Conservation (phyloP, 208 protist genomes). For the Acanthamoeba lenticulata region DNA sequence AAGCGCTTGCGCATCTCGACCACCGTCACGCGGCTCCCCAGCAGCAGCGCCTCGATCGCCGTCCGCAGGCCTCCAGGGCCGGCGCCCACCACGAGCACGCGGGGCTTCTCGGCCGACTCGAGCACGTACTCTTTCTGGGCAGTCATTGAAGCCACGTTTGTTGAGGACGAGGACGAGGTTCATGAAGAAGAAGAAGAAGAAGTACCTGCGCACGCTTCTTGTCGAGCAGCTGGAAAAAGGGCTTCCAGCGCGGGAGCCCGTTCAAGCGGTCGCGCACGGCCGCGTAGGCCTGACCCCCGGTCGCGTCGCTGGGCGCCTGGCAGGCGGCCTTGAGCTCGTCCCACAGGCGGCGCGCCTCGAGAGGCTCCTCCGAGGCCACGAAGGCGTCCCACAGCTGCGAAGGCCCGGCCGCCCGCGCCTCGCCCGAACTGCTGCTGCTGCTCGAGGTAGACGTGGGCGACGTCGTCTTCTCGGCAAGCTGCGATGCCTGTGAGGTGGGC, state of each 20-base stretch:
- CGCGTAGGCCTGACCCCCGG: neutral
- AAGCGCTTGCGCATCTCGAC: conserved; percentile 52
- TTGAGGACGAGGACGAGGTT: neutral
- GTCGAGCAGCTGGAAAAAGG: conserved; percentile 44
- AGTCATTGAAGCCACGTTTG: no score
- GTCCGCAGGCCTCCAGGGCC: conserved; percentile 57
- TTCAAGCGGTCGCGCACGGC: neutral
- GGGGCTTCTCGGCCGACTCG: neutral
- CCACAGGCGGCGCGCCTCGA: conserved; percentile 34
- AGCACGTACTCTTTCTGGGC: conserved; percentile 9
- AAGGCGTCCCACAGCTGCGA: conserved; percentile 29
- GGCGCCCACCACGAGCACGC: conserved; percentile 18
- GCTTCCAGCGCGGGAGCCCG: neutral
- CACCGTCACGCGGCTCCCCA: conserved; percentile 49
- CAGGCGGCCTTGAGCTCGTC: neutral
- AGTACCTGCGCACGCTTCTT: conserved; percentile 6
- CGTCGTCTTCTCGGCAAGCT: neutral
- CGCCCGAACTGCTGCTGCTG: neutral
- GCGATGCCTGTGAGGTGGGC: neutral
- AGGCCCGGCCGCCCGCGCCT: neutral
- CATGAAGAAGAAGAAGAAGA: neutral
- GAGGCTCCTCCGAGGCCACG: neutral
- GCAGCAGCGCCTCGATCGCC: conserved; percentile 49
- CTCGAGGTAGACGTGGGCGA: no score
- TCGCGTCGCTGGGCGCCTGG: neutral